Evolutionary conservation across 805 yeast genomes (phyloP).

Genomic region (Blastobotrys americana): DNA sequence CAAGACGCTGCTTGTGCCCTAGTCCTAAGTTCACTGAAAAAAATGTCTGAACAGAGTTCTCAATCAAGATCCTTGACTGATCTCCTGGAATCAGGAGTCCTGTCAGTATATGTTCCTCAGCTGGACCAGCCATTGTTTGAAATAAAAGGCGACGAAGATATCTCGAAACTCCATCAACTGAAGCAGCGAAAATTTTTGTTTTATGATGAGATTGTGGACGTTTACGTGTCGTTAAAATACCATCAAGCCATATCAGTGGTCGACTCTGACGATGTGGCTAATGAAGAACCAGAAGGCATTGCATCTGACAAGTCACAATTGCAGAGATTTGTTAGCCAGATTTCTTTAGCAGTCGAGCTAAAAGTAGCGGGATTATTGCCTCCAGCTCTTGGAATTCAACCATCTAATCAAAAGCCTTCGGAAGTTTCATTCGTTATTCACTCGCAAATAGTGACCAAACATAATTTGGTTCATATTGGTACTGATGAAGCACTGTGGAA

Average conservation of each 20-base stretch:
- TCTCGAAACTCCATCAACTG: neutral
- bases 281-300: too few relatives aligned
- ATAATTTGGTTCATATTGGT: slow-evolving; percentile 3
- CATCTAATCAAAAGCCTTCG: neutral
- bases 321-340: neutral
- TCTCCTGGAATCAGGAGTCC: neutral
- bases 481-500: slow-evolving; percentile 12
- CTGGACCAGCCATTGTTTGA: neutral
- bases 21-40: neutral
- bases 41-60: neutral
- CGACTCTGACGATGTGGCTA: neutral
- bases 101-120: slow-evolving; percentile 3
- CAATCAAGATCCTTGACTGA: neutral
- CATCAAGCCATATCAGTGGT: neutral
- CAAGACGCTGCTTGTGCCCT: too few relatives aligned
- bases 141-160: neutral
- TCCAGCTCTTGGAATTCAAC: neutral
- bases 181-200: slow-evolving; percentile 9
- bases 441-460: slow-evolving; percentile 5
- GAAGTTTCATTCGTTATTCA: slow-evolving; percentile 6
- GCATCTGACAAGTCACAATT: neutral
- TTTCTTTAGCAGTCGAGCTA: slow-evolving; percentile 7
- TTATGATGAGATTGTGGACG: slow-evolving; percentile 16
- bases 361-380: slow-evolving; percentile 5
- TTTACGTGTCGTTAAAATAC: slow-evolving; percentile 9